Base-by-base conservation (phyloP, 2,329 filamentous ascomycete genomes). In the Calonectria hawksworthii region DNA sequence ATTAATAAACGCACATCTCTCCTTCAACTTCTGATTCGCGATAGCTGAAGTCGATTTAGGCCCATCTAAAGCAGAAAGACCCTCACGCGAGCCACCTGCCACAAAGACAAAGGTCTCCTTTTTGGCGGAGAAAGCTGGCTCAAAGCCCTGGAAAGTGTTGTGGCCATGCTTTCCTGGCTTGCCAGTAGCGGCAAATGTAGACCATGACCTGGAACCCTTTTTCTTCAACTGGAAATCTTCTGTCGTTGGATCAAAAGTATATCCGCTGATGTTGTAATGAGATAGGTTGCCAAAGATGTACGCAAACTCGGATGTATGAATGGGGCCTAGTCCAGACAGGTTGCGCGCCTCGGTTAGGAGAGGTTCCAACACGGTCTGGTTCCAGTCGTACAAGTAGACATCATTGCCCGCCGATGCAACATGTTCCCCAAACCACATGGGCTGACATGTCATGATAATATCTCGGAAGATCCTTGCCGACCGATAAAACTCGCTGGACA, bases 341-440 rank as follows among this genome's bases (percentile, higher is more conserved):
- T 13, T 26, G 0, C 16, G 18, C 3, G n/a, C 21, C 21, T 59
- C 54, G 5, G 32, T 16, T 9, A 59, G 5, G 54, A 63, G 38
- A 36, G 34, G n/a, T 21, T 4, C 56, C 14, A 41, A 23, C 6
- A 63, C 41, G 23, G 56, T 63, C 23, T 63, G 56, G 9, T 63
- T 63, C 56, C 56, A 63, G 14, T 63, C 36, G 16, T 63, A 63
- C 34, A 63, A 41, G 34, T 63, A 63, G 14, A 63, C 56, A 13
- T 63, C 56, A 8, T 63, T 63, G 23, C 36, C 23, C 16, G 36
- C 14, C 5, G 34, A 23, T 63, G 56, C 56, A 30, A 63, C 16
- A 10, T 63, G 36, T n/a, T 63, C 56, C 6, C 56, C 56, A 10
- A 41, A 30, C 56, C 56, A 63, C 36, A 63, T 23, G 1, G 56